Evolutionary conservation across 768 basidiomycete genomes (phyloP), one percentile per base, ranked within the genome.

Genomic region (Tylopilus cervinicoccineus): DNA sequence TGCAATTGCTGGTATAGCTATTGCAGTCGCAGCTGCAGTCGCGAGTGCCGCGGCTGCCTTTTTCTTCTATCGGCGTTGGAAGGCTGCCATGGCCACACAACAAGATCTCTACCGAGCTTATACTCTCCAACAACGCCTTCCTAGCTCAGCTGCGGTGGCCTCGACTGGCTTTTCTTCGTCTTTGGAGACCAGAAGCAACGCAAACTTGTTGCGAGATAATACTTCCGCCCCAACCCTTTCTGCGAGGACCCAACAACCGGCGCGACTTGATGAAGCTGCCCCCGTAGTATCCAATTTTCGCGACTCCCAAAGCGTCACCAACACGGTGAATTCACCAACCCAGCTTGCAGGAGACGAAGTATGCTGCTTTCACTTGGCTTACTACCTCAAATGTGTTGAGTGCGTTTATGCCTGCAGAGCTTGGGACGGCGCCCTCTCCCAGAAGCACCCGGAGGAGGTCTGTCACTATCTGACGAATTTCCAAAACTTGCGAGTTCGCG

Each of bases 11-110:
- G 65, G 63, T 1, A 55, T 65, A 38, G 54, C 23, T 17, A 16
- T 65, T 5, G 56, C 53, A 34, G 38, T 19, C 4, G 55, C 26
- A 14, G 40, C 36, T 5, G 63, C 61, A 20, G 7, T 59, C 17
- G 19, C 55, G 10, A 34, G 52, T 23, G 43, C 43, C 2, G 54
- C 40, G 9, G 50, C 36, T 13, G 58, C 63, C 4, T 8, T 61
- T 34, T 47, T 65, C 44, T 67, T 63, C 31, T 68, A 62, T 27
- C 51, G 56, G 27, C 60, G 60, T 8, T 68, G 64, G 64, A 68
- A 52, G 51, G 53, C 55, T 16, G 53, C 53, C 2, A n/a, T 58
- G 24, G 45, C 51, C 20, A 33, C 46, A 19, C 57, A 57, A n/a
- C 38, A 43, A 4, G 50, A 53, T 33, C 36, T 53, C 7, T 54